Base-by-base conservation (phyloP, 257 asterid genomes). In the Cordia subcordata region DNA sequence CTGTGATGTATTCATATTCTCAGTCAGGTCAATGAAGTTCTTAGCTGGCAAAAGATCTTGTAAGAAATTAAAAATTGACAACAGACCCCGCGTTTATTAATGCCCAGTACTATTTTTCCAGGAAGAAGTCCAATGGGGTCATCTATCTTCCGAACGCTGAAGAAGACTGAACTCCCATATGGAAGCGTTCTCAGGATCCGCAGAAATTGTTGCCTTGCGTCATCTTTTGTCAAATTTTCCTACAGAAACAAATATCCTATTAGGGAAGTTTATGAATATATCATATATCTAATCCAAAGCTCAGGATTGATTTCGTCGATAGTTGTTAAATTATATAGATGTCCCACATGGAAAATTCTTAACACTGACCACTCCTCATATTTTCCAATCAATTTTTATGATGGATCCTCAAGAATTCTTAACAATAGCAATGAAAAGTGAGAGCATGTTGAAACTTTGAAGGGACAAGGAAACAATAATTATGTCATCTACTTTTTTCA, bases 41-140 rank as follows among this genome's bases (percentile, higher is more conserved):
- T 27, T 21, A 57, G 53, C 61, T 49, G 55, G n/a, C 64, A 69
- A 42, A 12, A 60, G 10, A 42, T 42, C 2, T 11, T 22, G 20
- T 27, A 52, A 1, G 4, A 19, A 17, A 19, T 17, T 52, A 0
- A 52, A 5, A 19, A 9, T 18, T 22, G 13, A 46, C 8, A 47
- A 64, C 92, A 75, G 68, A 93, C 99, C 87, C 99, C 99, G 8
- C 99, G 96, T 75, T 93, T 93, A 71, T 93, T 93, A 47, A 93
- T 93, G 74, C 95, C 99, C 63, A 93, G 71, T 55, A 93, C 63
- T 23, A 93, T 82, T 75, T 82, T 93, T 60, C 97, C 99, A 0
- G 99, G 99, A 65, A 93, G 72, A 15, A 93, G 95, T 64, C 99
- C 99, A 68, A 93, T 87, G 46, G 99, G 99, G 74, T 93, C 99